Conservation (phyloP, 495 filamentous ascomycete species). For the Talaromyces stipitatus region DNA sequence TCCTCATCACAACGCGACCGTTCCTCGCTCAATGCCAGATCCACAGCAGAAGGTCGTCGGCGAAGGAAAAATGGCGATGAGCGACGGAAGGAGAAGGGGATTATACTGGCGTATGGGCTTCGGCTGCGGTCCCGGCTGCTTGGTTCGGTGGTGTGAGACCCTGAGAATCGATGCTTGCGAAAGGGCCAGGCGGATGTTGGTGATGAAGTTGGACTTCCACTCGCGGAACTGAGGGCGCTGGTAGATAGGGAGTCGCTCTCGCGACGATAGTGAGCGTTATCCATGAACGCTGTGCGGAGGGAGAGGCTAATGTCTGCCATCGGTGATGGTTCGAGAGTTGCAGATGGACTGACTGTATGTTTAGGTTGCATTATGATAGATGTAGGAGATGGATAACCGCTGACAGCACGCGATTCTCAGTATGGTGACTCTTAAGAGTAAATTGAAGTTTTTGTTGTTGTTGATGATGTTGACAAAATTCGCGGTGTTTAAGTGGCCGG, state of each 20-base stretch:
- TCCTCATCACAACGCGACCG: slow-evolving; percentile 29
- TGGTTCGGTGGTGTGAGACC: slow-evolving; percentile 1
- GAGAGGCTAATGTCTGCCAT: slow-evolving; percentile 12
- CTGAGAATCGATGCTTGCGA: slow-evolving; percentile 10
- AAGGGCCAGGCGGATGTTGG: slow-evolving; percentile 22
- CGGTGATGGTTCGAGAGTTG: slow-evolving; percentile 5
- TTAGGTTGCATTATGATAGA: slow-evolving; percentile 5
- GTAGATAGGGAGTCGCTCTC: slow-evolving; percentile 11
- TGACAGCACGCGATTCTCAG: not conserved
- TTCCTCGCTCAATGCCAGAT: slow-evolving; percentile 34
- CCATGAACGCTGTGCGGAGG: slow-evolving; percentile 9
- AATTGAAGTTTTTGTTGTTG: not conserved
- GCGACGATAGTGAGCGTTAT: slow-evolving; percentile 7
- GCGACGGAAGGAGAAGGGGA: slow-evolving; percentile 25
- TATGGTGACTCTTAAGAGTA: not conserved
- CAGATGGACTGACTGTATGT: slow-evolving; percentile 3
- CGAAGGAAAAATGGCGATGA: slow-evolving; percentile 28
- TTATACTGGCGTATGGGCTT: slow-evolving; percentile 24
- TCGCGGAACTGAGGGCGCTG: slow-evolving; percentile 20
- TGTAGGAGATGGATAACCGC: not conserved
- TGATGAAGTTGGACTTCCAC: slow-evolving; percentile 17
- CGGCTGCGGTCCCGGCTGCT: slow-evolving; percentile 13
- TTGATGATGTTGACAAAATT: not conserved
- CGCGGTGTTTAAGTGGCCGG: not conserved
- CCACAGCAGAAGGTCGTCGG: slow-evolving; percentile 35